Conservation (phyloP, 2,329 filamentous ascomycete species). For the Elsinoe perseae region DNA sequence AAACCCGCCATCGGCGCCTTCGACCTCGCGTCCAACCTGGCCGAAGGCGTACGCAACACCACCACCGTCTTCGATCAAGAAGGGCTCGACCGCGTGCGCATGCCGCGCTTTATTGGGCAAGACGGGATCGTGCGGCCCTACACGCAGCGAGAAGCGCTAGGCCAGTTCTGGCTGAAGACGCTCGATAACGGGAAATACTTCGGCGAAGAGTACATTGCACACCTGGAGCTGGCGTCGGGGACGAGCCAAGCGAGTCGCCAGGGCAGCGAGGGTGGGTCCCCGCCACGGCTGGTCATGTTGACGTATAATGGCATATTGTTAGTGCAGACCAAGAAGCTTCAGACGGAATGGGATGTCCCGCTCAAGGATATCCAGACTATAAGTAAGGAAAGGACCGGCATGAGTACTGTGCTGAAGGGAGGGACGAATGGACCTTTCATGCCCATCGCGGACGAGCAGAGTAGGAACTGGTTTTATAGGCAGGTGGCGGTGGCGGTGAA, state of each 20-base stretch:
- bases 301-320: slow-evolving; percentile 69
- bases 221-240: slow-evolving; percentile 62
- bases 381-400: slow-evolving; percentile 87
- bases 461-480: slow-evolving; percentile 57
- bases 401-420: slow-evolving; percentile 80
- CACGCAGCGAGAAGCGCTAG: slow-evolving; percentile 86
- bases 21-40: slow-evolving; percentile 92
- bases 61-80: slow-evolving; percentile 96
- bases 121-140: slow-evolving; percentile 94
- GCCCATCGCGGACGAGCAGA: slow-evolving; percentile 80
- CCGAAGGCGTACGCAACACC: slow-evolving; percentile 95
- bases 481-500: slow-evolving; percentile 61
- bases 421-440: slow-evolving; percentile 92
- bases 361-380: slow-evolving; percentile 96
- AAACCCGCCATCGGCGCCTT: slow-evolving; percentile 96
- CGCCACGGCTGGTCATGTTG: slow-evolving; percentile 60
- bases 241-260: slow-evolving; percentile 59
- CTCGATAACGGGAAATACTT: slow-evolving; percentile 97
- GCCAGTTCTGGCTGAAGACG: slow-evolving; percentile 98
- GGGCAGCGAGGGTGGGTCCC: slow-evolving; percentile 17
- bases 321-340: slow-evolving; percentile 75
- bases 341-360: slow-evolving; percentile 91
- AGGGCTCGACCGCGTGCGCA: slow-evolving; percentile 87
- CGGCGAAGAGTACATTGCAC: slow-evolving; percentile 93
- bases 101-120: slow-evolving; percentile 81